phyloP scores from a whole-genome alignment of 1,284 basidiomycete species.

The Apiotrichum sp. region DNA sequence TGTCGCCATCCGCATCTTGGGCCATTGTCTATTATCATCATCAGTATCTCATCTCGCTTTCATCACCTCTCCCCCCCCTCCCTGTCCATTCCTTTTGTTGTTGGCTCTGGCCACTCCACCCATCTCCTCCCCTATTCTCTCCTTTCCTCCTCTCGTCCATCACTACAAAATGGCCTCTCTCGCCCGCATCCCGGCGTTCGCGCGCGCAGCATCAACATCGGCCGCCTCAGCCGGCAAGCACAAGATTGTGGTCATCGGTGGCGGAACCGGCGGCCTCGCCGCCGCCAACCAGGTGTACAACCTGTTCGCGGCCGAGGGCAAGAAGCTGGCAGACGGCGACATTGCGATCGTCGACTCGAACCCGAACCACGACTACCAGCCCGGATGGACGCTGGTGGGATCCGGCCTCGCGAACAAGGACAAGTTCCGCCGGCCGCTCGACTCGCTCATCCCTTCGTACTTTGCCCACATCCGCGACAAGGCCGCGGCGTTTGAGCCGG shows the following conservation, averaged over 20 bases:
- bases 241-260: slow-evolving; percentile 50
- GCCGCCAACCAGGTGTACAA: slow-evolving; percentile 78
- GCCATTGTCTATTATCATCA: too few species aligned
- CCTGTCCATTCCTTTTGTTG: too few species aligned
- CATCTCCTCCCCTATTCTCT: too few species aligned
- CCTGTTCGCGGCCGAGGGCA: slow-evolving; percentile 64
- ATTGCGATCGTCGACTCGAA: slow-evolving; percentile 69
- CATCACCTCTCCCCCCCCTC: too few species aligned
- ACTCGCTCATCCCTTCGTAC: slow-evolving; percentile 64
- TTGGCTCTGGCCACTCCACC: too few species aligned
- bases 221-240: slow-evolving; percentile 41
- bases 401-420: slow-evolving; percentile 64
- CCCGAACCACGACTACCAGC: slow-evolving; percentile 52
- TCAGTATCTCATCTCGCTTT: too few species aligned
- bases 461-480: slow-evolving; percentile 69
- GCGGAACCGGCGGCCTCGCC: slow-evolving; percentile 64
- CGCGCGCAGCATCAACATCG: slow-evolving; percentile 28
- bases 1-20: too few species aligned
- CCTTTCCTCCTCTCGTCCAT: not conserved
- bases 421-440: slow-evolving; percentile 65
- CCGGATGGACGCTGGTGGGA: slow-evolving; percentile 89
- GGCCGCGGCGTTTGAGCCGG: slow-evolving; percentile 70
- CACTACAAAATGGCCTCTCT: not conserved
- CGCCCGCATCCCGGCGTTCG: slow-evolving; percentile 4
- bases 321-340: slow-evolving; percentile 63